A percentile compares a stretch with the other conserved stretches of the same genome.
Evolutionary conservation across 192 early-diverging fungal species (phyloP).

Genomic region (Entomortierella parvispora): DNA sequence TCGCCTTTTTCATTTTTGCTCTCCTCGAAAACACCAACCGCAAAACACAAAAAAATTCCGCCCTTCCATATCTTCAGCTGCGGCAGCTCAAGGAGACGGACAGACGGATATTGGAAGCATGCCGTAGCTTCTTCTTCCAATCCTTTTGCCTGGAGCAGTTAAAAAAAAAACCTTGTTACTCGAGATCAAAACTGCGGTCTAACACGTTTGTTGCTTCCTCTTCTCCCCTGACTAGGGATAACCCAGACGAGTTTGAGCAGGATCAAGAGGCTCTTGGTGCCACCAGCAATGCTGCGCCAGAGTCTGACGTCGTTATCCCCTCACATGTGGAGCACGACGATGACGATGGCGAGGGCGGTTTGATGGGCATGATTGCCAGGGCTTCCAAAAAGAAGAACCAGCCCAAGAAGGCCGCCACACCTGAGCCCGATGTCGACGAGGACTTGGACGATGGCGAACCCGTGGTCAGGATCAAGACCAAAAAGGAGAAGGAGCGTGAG

Average conservation of each 20-base stretch:
- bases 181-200: neutral
- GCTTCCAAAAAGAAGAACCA: slow-evolving; percentile 56
- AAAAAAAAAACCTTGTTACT: no score
- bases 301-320: slow-evolving; percentile 27
- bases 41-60: no score
- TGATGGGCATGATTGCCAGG: slow-evolving; percentile 65
- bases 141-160: no score
- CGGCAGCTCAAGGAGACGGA: no score
- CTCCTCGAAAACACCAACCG: no score
- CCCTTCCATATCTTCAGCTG: no score
- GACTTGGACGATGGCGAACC: slow-evolving; percentile 53
- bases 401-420: slow-evolving; percentile 55
- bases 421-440: slow-evolving; percentile 50
- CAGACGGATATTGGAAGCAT: no score
- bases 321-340: slow-evolving; percentile 48
- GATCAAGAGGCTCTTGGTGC: slow-evolving; percentile 55
- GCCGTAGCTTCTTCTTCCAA: no score
- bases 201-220: neutral
- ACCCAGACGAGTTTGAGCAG: slow-evolving; percentile 56
- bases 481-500: slow-evolving; percentile 90
- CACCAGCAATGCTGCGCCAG: slow-evolving; percentile 19
- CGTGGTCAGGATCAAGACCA: slow-evolving; percentile 72
- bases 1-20: no score
- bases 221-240: slow-evolving; percentile 51
- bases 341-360: slow-evolving; percentile 75